These are phyloP conservation scores for Alternaria consortialis DNA, from an alignment of 2,329 filamentous ascomycete genomes.

Conservation along the genomic window DNA sequence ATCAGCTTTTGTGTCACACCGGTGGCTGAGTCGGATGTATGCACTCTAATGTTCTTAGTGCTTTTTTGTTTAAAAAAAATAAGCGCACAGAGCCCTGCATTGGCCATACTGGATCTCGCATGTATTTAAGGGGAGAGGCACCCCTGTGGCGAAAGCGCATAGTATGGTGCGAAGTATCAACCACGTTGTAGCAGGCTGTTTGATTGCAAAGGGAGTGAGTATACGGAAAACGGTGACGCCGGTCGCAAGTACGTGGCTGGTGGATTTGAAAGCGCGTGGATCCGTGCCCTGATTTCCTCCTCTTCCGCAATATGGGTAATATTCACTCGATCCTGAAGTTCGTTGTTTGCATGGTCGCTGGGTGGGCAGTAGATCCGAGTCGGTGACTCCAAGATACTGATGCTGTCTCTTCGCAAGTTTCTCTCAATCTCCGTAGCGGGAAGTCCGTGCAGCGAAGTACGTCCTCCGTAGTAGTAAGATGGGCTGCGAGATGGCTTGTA, in stretches of 20 bases:
- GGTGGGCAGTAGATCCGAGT: not conserved
- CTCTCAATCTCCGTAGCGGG: slow-evolving; percentile 1
- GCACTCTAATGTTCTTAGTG: not conserved
- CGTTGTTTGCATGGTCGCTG: not conserved
- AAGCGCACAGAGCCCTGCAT: not conserved
- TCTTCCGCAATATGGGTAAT: slow-evolving; percentile 1
- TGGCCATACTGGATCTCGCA: not conserved
- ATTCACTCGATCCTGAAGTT: not conserved
- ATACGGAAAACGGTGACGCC: not conserved
- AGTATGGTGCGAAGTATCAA: not conserved
- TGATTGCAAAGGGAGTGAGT: not conserved
- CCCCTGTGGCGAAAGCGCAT: not conserved
- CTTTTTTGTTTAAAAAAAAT: not conserved
- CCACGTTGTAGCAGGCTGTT: not conserved
- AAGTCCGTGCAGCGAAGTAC: slow-evolving; percentile 1
- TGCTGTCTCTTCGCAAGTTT: slow-evolving; percentile 2
- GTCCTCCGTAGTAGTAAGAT: slow-evolving; percentile 20
- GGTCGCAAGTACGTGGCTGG: not conserved
- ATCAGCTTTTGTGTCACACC: not conserved
- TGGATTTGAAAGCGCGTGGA: slow-evolving; percentile 10
- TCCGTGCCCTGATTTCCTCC: slow-evolving; percentile 3
- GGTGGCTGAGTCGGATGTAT: not conserved
- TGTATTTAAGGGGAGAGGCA: not conserved
- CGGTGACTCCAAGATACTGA: slow-evolving; percentile 9
- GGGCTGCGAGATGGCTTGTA: slow-evolving; percentile 12